phyloP scores from a whole-genome alignment of 306 rosid genomes.

The Castanea crenata region DNA sequence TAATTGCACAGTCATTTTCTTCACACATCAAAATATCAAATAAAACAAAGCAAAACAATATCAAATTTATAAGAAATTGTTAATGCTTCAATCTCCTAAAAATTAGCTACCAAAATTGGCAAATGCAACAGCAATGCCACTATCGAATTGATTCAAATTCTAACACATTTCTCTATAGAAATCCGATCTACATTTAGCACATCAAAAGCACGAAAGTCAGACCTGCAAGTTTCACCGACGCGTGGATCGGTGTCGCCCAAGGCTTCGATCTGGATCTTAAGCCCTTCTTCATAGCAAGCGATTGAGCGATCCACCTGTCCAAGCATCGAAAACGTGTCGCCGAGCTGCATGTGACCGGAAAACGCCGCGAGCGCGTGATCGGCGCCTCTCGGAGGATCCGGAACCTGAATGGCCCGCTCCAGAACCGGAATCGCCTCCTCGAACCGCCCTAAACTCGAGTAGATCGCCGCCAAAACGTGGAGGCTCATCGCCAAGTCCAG shows the following conservation, averaged over 20 bases:
- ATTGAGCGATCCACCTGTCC: constrained; percentile 87
- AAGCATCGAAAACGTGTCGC: constrained; percentile 94
- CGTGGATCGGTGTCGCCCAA: constrained; percentile 92
- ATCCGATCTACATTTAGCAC: no score
- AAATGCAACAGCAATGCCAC: not conserved
- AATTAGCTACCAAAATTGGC: not conserved
- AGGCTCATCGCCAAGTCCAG: constrained; percentile 95
- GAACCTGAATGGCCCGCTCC: constrained; percentile 84
- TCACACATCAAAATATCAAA: not conserved
- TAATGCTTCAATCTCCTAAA: not conserved
- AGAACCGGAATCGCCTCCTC: constrained; percentile 96
- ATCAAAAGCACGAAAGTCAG: not conserved
- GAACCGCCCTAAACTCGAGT: constrained; percentile 84
- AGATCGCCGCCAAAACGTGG: constrained; percentile 92
- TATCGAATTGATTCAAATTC: no score
- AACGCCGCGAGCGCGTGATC: constrained; percentile 97
- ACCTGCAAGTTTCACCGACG: constrained; percentile 97
- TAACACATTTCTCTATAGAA: no score
- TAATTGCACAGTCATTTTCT: not conserved
- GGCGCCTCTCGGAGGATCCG: constrained; percentile 52
- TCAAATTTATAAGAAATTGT: not conserved
- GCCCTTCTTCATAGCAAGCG: constrained; percentile 75
- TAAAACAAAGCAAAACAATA: not conserved
- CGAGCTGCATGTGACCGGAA: constrained; percentile 94
- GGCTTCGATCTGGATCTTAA: constrained; percentile 92